Conservation (phyloP, 106 monocot species). For the Dendrobium chrysotoxum region DNA sequence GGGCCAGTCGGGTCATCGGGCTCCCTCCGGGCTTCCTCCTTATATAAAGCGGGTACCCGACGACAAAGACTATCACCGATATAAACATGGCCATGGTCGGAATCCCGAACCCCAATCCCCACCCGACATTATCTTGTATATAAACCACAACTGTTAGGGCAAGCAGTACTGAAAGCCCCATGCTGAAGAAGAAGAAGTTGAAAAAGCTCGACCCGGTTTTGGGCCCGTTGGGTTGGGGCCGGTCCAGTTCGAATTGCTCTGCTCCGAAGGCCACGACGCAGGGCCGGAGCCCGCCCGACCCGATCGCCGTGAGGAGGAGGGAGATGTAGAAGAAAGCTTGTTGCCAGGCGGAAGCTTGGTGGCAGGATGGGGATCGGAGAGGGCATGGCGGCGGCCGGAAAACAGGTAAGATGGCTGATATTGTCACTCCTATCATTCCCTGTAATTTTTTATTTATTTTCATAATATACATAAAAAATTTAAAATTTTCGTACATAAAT, state of each 20-base stretch:
- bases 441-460: background rate
- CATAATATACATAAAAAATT: too few relatives aligned
- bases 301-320: slow-evolving; percentile 35
- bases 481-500: too few relatives aligned
- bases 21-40: slow-evolving; percentile 25
- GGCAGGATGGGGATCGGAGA: background rate
- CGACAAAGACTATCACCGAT: slow-evolving; percentile 21
- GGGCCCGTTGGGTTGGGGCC: background rate
- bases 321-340: slow-evolving; percentile 37
- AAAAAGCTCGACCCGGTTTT: slow-evolving; percentile 25
- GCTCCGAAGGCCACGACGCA: slow-evolving; percentile 65
- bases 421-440: slow-evolving; percentile 38
- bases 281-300: slow-evolving; percentile 60
- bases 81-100: slow-evolving; percentile 28
- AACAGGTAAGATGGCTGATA: slow-evolving; percentile 26
- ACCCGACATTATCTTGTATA: slow-evolving; percentile 38
- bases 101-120: slow-evolving; percentile 40
- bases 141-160: slow-evolving; percentile 41
- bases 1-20: slow-evolving; percentile 29
- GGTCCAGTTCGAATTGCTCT: slow-evolving; percentile 41
- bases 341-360: slow-evolving; percentile 18
- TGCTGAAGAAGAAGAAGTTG: slow-evolving; percentile 41
- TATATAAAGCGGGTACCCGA: slow-evolving; percentile 39
- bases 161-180: slow-evolving; percentile 16
- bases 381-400: slow-evolving; percentile 24